These are phyloP conservation scores for Cercospora citrullina DNA, from an alignment of 2,329 filamentous ascomycete genomes.

Conservation along the genomic window DNA sequence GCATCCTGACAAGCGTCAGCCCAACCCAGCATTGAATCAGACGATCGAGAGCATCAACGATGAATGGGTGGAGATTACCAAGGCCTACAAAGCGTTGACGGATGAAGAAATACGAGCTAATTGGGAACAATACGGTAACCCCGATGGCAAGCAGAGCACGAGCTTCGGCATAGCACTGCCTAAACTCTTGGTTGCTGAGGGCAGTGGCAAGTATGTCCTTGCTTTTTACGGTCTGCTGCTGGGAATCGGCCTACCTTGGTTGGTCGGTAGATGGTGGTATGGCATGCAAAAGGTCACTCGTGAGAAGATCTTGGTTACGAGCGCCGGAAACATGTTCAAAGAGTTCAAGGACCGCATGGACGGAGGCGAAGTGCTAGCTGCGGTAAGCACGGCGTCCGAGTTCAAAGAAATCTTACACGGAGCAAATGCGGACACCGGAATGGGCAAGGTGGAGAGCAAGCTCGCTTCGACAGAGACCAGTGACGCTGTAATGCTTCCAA, in stretches of 20 bases:
- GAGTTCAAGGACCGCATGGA: constrained; percentile 86
- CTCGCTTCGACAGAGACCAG: constrained; percentile 60
- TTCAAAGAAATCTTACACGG: constrained; percentile 75
- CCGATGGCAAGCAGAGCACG: constrained; percentile 96
- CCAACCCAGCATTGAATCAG: constrained; percentile 83
- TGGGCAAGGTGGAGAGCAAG: constrained; percentile 80
- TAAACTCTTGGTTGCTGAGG: constrained; percentile 87
- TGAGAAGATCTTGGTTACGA: constrained; percentile 89
- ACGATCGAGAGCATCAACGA: constrained; percentile 82
- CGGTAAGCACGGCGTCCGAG: constrained; percentile 83
- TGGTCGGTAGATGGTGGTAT: constrained; percentile 98
- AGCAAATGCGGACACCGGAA: constrained; percentile 74
- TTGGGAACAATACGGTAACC: constrained; percentile 92
- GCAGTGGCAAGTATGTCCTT: constrained; percentile 92
- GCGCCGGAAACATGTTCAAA: constrained; percentile 89
- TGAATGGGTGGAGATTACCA: constrained; percentile 90
- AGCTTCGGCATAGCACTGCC: constrained; percentile 97
- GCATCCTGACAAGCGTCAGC: constrained; percentile 90
- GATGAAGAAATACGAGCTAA: constrained; percentile 98
- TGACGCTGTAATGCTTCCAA: constrained; percentile 62
- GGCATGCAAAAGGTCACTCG: constrained; percentile 90
- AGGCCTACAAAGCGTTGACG: constrained; percentile 96
- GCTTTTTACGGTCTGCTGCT: constrained; percentile 85
- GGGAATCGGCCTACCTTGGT: constrained; percentile 85
- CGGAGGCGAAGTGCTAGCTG: constrained; percentile 74